A percentile compares a stretch with the other conserved stretches of the same genome.
Evolutionary conservation across 192 early-diverging fungal species (phyloP).

Genomic region (Borealophlyctis nickersoniae): DNA sequence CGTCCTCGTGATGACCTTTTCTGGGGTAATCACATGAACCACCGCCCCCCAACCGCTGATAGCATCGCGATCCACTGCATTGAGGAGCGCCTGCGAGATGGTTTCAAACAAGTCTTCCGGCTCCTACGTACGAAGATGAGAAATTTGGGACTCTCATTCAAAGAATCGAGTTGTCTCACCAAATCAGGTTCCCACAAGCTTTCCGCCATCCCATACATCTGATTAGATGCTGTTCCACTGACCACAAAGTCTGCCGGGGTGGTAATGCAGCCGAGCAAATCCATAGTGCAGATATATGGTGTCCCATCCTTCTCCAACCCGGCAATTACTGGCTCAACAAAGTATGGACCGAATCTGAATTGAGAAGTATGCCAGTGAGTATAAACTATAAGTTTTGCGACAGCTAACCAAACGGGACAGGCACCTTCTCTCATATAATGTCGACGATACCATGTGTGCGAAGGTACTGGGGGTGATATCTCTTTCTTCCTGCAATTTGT

Average conservation of each 20-base stretch:
- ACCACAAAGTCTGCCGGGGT: constrained; percentile 95
- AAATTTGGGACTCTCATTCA: too few species aligned
- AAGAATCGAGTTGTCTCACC: too few species aligned
- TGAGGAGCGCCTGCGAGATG: constrained; percentile 90
- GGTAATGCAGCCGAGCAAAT: constrained; percentile 93
- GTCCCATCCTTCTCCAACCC: constrained; percentile 85
- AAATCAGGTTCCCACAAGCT: constrained; percentile 96
- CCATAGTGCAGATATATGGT: constrained; percentile 93
- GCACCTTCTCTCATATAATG: constrained; percentile 88
- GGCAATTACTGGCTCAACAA: constrained; percentile 90
- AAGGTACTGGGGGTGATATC: constrained; percentile 93
- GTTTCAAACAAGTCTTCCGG: constrained; percentile 98
- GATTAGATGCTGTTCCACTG: constrained; percentile 77
- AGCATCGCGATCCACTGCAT: constrained; percentile 92
- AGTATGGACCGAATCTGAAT: constrained; percentile 92
- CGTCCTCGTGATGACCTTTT: constrained; percentile 80
- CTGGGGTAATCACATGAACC: constrained; percentile 89
- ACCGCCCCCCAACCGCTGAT: constrained; percentile 95
- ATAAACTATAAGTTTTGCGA: not conserved
- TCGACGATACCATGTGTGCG: constrained; percentile 89
- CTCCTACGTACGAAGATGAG: too few species aligned
- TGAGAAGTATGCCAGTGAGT: not conserved
- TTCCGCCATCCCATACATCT: constrained; percentile 96
- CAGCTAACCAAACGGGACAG: not conserved
- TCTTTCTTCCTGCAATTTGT: constrained; percentile 92